Evolutionary conservation across 495 filamentous ascomycete species (phyloP).

Genomic region (Rhypophila decipiens): DNA sequence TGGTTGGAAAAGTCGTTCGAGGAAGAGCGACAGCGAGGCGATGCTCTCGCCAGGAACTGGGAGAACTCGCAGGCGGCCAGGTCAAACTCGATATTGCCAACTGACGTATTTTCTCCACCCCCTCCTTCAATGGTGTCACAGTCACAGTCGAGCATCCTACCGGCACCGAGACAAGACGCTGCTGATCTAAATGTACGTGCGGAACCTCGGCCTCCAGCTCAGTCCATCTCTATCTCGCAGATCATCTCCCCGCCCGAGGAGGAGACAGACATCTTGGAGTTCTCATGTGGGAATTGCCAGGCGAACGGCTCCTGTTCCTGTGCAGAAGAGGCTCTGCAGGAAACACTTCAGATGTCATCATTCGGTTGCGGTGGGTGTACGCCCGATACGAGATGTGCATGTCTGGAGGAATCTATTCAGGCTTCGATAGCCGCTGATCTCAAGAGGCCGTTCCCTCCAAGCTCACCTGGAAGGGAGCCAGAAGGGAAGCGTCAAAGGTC

Average conservation of each 20-base stretch:
- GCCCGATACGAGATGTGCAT: constrained; percentile 53
- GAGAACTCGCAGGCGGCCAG: no score
- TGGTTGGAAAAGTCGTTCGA: constrained; percentile 37
- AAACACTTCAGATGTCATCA: constrained; percentile 25
- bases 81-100: no score
- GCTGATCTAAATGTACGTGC: constrained; percentile 6
- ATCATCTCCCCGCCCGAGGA: constrained; percentile 42
- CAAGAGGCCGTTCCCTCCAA: constrained; percentile 34
- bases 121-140: constrained; percentile 10
- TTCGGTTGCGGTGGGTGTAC: constrained; percentile 62
- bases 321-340: constrained; percentile 41
- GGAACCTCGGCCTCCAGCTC: constrained; percentile 23
- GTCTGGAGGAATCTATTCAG: constrained; percentile 59
- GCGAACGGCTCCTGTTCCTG: constrained; percentile 46
- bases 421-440: constrained; percentile 20
- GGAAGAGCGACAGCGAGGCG: constrained; percentile 30
- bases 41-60: constrained; percentile 11
- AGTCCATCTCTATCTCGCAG: constrained; percentile 40
- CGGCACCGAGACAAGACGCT: not conserved
- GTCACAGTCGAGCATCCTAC: constrained; percentile 17
- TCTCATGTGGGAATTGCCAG: constrained; percentile 46
- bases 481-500: constrained; percentile 48
- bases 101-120: no score
- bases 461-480: constrained; percentile 39
- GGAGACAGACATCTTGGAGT: constrained; percentile 18